These are phyloP conservation scores for Podaxis mareebaensis DNA, from an alignment of 768 basidiomycete species.

Conservation along the genomic window DNA sequence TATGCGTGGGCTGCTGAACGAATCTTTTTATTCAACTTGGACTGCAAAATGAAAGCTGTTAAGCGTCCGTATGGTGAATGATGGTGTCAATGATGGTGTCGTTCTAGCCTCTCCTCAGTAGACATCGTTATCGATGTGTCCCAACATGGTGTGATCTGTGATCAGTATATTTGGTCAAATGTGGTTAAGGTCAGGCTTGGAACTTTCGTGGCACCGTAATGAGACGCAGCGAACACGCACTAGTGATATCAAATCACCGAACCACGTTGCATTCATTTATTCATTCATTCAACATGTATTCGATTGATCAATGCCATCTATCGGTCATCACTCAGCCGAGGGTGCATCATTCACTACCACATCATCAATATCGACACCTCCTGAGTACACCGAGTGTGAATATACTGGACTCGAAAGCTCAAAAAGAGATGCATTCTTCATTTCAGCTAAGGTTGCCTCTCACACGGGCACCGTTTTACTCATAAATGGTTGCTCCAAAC, in stretches of 20 bases:
- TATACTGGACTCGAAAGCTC: neutral
- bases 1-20: neutral
- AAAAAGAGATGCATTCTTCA: neutral
- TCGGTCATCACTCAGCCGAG: neutral
- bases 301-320: slow-evolving; percentile 8
- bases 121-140: neutral
- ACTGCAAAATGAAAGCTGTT: neutral
- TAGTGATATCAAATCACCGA: slow-evolving; percentile 14
- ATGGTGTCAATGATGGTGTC: neutral
- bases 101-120: neutral
- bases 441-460: neutral
- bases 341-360: neutral
- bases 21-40: neutral
- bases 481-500: neutral
- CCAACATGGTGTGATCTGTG: too few species aligned
- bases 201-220: neutral
- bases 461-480: neutral
- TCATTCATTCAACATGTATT: neutral
- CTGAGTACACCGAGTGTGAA: neutral
- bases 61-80: neutral
- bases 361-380: slow-evolving; percentile 5
- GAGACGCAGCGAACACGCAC: slow-evolving; percentile 12
- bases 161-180: slow-evolving; percentile 2
- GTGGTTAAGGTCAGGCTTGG: neutral
- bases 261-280: slow-evolving; percentile 14